A percentile compares a stretch with the other conserved stretches of the same genome.
Conservation (phyloP, 1,284 basidiomycete species). For the Porogramme epimiltina region DNA sequence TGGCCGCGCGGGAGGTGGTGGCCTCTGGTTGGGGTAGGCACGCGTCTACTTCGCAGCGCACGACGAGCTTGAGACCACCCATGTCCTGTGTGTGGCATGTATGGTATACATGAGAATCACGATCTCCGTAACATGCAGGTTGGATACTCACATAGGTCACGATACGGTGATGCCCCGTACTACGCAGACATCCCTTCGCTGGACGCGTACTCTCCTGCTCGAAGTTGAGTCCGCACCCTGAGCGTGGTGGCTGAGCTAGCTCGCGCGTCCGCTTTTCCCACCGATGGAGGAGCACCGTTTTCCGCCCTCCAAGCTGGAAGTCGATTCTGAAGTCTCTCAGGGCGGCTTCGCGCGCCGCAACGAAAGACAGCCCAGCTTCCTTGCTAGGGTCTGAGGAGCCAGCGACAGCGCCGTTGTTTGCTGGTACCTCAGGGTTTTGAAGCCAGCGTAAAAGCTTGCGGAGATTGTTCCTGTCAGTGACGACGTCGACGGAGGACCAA, state of each 20-base stretch:
- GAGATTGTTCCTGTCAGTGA: slow-evolving; percentile 60
- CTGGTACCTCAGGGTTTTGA: slow-evolving; percentile 8
- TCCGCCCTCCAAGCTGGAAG: slow-evolving; percentile 50
- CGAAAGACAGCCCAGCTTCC: too few species aligned
- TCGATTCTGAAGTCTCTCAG: slow-evolving; percentile 57
- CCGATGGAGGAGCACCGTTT: slow-evolving; percentile 54
- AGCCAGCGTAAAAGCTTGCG: slow-evolving; percentile 60
- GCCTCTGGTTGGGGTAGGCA: slow-evolving; percentile 14
- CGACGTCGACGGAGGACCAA: slow-evolving; percentile 52
- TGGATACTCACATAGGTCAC: slow-evolving; percentile 45
- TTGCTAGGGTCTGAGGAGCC: too few species aligned
- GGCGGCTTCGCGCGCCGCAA: slow-evolving; percentile 16
- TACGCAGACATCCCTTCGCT: slow-evolving; percentile 41
- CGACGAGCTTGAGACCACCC: slow-evolving; percentile 29
- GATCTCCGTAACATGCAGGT: too few species aligned
- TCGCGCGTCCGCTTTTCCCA: slow-evolving; percentile 21
- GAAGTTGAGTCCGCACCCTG: slow-evolving; percentile 49
- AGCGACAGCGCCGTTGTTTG: not conserved
- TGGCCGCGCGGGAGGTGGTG: too few species aligned
- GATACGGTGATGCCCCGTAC: slow-evolving; percentile 53
- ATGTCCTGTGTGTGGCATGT: slow-evolving; percentile 21
- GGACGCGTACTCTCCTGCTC: slow-evolving; percentile 47
- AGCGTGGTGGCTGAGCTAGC: slow-evolving; percentile 5
- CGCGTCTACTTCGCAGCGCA: slow-evolving; percentile 34
- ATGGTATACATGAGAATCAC: not conserved